Evolutionary conservation across 148 eudicot species (phyloP).

Genomic region (Vaccinium macrocarpon): DNA sequence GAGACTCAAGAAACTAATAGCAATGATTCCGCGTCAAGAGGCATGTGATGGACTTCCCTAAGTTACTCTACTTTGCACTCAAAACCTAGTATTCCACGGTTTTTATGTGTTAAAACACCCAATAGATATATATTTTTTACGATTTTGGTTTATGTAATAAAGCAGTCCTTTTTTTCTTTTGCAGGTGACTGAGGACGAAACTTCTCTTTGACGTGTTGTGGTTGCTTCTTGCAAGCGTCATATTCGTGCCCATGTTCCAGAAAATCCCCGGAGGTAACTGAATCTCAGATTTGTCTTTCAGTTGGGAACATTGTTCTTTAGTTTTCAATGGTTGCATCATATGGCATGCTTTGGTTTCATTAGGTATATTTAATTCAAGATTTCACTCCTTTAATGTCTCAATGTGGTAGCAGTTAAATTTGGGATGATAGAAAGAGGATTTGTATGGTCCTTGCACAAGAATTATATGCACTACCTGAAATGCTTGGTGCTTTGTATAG

Average conservation of each 20-base stretch:
- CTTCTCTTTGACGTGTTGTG: constrained; percentile 88
- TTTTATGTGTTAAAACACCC: not conserved
- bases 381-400: constrained; percentile 2
- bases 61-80: constrained; percentile 10
- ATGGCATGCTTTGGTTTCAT: not conserved
- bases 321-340: not conserved
- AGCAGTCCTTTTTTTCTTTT: constrained; percentile 11
- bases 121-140: too few species aligned
- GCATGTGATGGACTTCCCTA: constrained; percentile 33
- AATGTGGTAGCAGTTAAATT: not conserved
- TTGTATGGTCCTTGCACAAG: constrained; percentile 3
- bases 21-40: constrained; percentile 93
- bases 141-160: constrained; percentile 3
- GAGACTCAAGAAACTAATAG: constrained; percentile 59
- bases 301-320: not conserved
- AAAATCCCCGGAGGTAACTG: constrained; percentile 82
- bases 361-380: not conserved
- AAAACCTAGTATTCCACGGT: not conserved
- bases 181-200: constrained; percentile 93
- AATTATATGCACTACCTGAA: not conserved
- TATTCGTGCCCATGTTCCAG: constrained; percentile 42
- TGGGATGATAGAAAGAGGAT: not conserved
- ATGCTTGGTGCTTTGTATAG: not conserved
- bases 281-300: not conserved
- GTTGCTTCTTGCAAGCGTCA: constrained; percentile 95